These are phyloP conservation scores for Fraxinus nigra DNA, from an alignment of 305 asterid species.

Conservation along the genomic window DNA sequence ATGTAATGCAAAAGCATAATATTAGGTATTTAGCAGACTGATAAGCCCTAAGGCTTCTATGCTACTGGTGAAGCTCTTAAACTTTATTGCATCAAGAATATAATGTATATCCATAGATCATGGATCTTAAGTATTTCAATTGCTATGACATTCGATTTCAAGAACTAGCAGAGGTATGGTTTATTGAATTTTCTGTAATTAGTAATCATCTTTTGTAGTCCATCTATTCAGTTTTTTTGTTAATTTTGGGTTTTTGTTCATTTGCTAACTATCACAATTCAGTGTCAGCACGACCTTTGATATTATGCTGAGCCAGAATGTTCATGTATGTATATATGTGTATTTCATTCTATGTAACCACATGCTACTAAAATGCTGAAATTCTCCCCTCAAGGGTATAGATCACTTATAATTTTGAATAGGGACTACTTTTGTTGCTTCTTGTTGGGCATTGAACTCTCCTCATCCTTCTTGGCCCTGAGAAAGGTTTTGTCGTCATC, in stretches of 20 bases:
- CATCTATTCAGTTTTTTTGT: constrained; percentile 2
- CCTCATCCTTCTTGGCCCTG: not conserved
- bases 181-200: constrained; percentile 1
- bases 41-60: not conserved
- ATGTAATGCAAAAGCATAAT: not conserved
- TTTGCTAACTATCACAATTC: not conserved
- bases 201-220: not conserved
- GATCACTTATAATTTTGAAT: not conserved
- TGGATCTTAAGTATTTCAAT: not conserved
- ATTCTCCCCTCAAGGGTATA: not conserved
- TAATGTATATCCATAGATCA: not conserved
- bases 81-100: not conserved
- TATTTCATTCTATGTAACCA: constrained; percentile 1
- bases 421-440: not conserved
- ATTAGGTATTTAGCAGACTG: not conserved
- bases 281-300: not conserved
- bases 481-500: not conserved
- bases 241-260: not conserved
- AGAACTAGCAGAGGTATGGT: constrained; percentile 78
- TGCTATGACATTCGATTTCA: constrained; percentile 86
- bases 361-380: not conserved
- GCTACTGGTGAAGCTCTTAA: not conserved
- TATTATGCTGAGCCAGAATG: too few relatives aligned
- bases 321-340: not conserved
- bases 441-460: not conserved